Evolutionary conservation across 2,329 filamentous ascomycete genomes (phyloP), one percentile per base, ranked within the genome.

Genomic region (Chaetomium olivaceum): DNA sequence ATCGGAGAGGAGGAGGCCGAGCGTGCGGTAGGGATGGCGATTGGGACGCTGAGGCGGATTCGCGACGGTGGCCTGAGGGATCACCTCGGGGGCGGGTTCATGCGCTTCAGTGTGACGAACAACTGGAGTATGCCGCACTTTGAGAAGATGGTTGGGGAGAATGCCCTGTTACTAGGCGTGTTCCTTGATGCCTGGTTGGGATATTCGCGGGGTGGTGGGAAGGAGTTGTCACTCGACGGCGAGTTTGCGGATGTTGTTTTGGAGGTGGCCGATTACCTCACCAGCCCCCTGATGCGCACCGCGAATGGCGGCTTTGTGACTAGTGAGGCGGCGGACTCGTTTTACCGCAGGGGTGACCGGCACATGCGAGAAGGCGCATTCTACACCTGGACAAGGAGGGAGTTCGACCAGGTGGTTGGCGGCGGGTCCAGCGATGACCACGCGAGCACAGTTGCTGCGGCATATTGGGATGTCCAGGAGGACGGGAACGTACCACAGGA

Each of bases 91-190:
- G 80, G 80, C 7, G 85, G 85, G 3, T 87, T 87, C 70, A 79
- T 83, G 43, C 87, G 94, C 60, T 97, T 96, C 75, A 96, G 92
- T 16, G 90, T 96, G 8, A 98, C 94, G 0, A 82, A 88, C 16
- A 91, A 98, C 77, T 99, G 95, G 95, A 91, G 90, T 68, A 81
- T 98, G 56, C 95, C 95, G 12, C 93, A 97, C 76, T 99, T 98
- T 72, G 95, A 99, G 80, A 98, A 98, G 81, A 93, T 98, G 85
- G 85, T 97, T 11, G 93, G 92, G 62, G 95, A 98, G 74, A 96
- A 99, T 73, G 89, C 91, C 0, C 89, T 97, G 71, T 83, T 98
- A 1, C 80, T 99, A 2, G 85, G 89, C 27, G 83, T 95, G 7
- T 98, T 95, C 72, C 83, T 96, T 7, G 93, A 97, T 73, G 93